Conservation (phyloP, 495 filamentous ascomycete genomes). For the Talaromyces trachyspermus region DNA sequence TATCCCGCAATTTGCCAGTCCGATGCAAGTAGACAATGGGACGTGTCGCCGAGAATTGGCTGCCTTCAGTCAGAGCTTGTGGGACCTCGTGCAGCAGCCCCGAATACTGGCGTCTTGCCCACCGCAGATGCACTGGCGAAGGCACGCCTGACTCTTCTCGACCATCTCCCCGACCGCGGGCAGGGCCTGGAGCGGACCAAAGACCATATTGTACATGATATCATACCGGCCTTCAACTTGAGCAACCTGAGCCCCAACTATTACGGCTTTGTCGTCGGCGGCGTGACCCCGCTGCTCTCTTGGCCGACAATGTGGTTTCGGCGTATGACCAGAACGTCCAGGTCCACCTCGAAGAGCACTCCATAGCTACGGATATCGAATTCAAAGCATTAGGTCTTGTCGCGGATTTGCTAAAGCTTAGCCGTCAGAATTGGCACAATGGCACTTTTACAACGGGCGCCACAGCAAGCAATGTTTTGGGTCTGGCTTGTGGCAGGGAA, state of each 20-base stretch:
- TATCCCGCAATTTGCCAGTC: background rate
- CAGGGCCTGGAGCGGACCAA: slow-evolving; percentile 36
- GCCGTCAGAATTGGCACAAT: slow-evolving; percentile 40
- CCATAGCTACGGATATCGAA: slow-evolving; percentile 68
- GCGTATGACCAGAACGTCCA: slow-evolving; percentile 77
- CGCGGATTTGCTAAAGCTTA: slow-evolving; percentile 55
- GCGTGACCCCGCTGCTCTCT: slow-evolving; percentile 70
- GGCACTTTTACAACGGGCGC: slow-evolving; percentile 83
- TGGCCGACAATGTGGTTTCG: slow-evolving; percentile 77
- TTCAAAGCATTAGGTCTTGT: slow-evolving; percentile 61
- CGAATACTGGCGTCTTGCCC: slow-evolving; percentile 29
- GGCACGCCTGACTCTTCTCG: slow-evolving; percentile 33
- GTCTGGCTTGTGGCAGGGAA: slow-evolving; percentile 71
- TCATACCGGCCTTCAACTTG: slow-evolving; percentile 60
- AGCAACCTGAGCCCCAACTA: slow-evolving; percentile 59
- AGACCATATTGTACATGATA: slow-evolving; percentile 47
- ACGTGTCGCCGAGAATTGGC: background rate
- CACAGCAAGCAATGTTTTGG: slow-evolving; percentile 78
- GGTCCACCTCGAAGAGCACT: slow-evolving; percentile 73
- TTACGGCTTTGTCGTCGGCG: slow-evolving; percentile 86
- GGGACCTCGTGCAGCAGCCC: slow-evolving; percentile 26
- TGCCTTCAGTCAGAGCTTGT: slow-evolving; percentile 13
- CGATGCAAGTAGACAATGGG: background rate
- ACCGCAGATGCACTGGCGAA: slow-evolving; percentile 21
- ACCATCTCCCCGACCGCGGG: slow-evolving; percentile 32